Evolutionary conservation across 176 grass and related monocot genomes (phyloP), one percentile per base, ranked within the genome.

Genomic region (Hyparrhenia diplandra): DNA sequence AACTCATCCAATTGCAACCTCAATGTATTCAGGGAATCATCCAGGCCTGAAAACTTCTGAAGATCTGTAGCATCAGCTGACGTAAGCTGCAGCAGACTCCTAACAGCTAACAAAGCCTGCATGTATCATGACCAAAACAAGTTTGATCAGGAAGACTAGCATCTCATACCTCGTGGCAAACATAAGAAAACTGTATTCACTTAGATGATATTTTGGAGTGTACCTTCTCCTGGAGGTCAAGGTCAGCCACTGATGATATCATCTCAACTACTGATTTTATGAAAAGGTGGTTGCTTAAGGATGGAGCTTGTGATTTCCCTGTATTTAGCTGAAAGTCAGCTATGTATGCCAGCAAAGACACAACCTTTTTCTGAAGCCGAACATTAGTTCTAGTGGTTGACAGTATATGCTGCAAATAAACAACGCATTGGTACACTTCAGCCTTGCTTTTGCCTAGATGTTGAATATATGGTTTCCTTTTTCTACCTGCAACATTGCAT

Each of bases 211-310:
- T 35, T 75, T 75, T 57, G 16, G 57, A 30, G 73, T 25, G n/a
- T 83, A 89, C 90, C 87, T 92, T 92, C 58, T 92, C 90, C 82
- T 92, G 90, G 67, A 92, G 87, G 73, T 92, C 90, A 66, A 92
- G 75, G 51, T 92, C 87, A 65, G 80, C 21, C 1, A 30, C 73
- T 78, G 76, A 75, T 78, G 76, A 79, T 76, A 80, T 80, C 37
- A 89, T 77, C 76, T 86, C 71, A 71, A 89, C 83, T n/a, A 92
- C 68, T 57, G 90, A 86, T 76, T 87, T 84, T 72, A 92, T 41
- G 20, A 92, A 89, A 83, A 80, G 9, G 36, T 76, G 68, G 55
- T 71, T 47, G 41, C 40, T 29, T 30, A 71, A 71, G 41, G 43
- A 71, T 47, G 41, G 24, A 29, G 88, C 62, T 20, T 71, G 54